Evolutionary conservation across 1,139 yeast species (phyloP).

Genomic region (Magnusiomyces paraingens): DNA sequence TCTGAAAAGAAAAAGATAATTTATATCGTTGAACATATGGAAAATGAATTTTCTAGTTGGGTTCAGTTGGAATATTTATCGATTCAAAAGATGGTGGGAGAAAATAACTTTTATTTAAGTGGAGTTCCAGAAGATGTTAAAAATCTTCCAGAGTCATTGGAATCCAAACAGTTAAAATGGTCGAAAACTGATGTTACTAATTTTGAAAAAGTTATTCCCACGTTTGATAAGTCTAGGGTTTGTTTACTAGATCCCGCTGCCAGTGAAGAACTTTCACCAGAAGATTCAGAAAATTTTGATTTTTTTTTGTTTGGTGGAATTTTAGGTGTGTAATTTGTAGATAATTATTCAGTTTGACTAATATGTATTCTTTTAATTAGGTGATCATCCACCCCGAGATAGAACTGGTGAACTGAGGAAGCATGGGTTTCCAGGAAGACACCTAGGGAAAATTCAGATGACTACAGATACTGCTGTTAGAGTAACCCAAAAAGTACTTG

Average conservation of each 20-base stretch:
- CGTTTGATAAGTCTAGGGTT: slow-evolving; percentile 47
- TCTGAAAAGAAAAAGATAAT: slow-evolving; percentile 44
- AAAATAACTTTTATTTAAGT: slow-evolving; percentile 64
- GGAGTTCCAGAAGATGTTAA: slow-evolving; percentile 59
- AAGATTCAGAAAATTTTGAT: slow-evolving; percentile 59
- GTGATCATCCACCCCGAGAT: slow-evolving; percentile 95
- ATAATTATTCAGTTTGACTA: no score
- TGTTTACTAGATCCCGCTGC: slow-evolving; percentile 91
- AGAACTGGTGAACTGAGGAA: slow-evolving; percentile 87
- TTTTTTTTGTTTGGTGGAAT: slow-evolving; percentile 95
- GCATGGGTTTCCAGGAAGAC: slow-evolving; percentile 74
- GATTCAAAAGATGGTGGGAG: slow-evolving; percentile 76
- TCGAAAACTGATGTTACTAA: slow-evolving; percentile 66
- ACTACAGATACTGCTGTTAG: slow-evolving; percentile 96
- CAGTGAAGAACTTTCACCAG: slow-evolving; percentile 60
- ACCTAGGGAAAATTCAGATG: slow-evolving; percentile 87
- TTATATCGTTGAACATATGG: slow-evolving; percentile 96
- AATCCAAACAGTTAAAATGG: slow-evolving; percentile 68
- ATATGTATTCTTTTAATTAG: slow-evolving; percentile 29
- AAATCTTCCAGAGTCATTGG: slow-evolving; percentile 60
- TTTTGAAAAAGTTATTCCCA: slow-evolving; percentile 37
- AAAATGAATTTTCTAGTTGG: slow-evolving; percentile 95
- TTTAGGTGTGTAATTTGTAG: slow-evolving; percentile 29
- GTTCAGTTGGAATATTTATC: slow-evolving; percentile 80
- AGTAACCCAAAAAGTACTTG: slow-evolving; percentile 72